Conservation (phyloP, 1,284 basidiomycete genomes). For the Ganoderma resinaceum region DNA sequence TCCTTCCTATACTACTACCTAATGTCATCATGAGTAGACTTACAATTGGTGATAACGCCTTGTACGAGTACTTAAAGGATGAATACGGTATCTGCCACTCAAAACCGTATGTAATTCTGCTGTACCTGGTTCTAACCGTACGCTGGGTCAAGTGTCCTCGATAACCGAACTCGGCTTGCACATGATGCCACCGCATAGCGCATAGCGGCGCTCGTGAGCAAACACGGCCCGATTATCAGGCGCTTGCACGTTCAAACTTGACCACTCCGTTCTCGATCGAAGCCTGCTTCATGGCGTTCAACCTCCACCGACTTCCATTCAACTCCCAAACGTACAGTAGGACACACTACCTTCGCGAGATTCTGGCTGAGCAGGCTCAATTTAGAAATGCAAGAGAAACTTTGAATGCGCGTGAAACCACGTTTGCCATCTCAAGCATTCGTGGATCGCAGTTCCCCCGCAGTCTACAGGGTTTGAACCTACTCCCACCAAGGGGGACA, state of each 20-base stretch:
- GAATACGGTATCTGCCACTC: background rate
- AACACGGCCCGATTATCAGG: background rate
- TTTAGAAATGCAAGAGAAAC: background rate
- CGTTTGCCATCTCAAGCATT: background rate
- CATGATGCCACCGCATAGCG: background rate
- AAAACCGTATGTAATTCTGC: background rate
- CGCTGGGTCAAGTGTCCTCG: background rate
- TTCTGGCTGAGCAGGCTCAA: background rate
- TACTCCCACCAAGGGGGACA: background rate
- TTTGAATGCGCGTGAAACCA: background rate
- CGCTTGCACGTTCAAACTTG: background rate
- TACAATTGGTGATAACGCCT: background rate
- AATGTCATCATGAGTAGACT: constrained; percentile 1
- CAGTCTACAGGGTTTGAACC: background rate
- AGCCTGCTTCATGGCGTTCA: background rate
- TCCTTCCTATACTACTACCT: background rate
- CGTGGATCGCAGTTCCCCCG: background rate
- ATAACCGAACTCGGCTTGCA: background rate
- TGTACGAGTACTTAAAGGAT: background rate
- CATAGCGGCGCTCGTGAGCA: background rate
- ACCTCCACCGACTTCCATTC: background rate
- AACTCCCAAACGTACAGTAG: background rate
- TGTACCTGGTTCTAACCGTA: background rate
- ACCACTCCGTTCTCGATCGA: background rate
- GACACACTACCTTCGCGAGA: background rate